Conservation (phyloP, 345 rosid genomes). For the Durio zibethinus region DNA sequence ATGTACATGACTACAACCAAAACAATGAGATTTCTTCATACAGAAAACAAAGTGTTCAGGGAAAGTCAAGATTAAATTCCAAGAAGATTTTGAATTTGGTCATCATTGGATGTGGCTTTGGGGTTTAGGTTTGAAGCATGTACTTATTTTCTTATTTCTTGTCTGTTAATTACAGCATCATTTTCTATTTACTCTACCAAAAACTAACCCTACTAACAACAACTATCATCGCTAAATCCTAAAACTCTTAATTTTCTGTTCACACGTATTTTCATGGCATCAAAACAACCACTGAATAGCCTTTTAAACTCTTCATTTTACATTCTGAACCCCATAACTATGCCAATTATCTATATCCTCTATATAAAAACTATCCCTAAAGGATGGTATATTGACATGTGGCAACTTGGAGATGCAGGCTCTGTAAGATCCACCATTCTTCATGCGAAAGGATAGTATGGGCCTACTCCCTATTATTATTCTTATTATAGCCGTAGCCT, state of each 20-base stretch:
- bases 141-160: not conserved
- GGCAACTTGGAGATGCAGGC: no score
- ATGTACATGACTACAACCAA: not conserved
- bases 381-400: no score
- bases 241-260: not conserved
- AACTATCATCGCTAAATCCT: not conserved
- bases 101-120: not conserved
- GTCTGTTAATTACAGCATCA: not conserved
- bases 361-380: no score
- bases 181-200: not conserved
- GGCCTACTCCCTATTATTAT: no score
- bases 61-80: not conserved
- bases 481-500: no score
- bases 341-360: no score
- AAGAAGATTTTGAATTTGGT: not conserved
- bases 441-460: no score
- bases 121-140: not conserved
- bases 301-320: not conserved
- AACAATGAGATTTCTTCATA: not conserved
- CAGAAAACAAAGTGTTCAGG: not conserved
- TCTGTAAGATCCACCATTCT: no score
- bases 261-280: not conserved
- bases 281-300: not conserved
- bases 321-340: not conserved
- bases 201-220: not conserved